Base-by-base conservation (phyloP, 257 asterid species). In the Nemophila menziesii region DNA sequence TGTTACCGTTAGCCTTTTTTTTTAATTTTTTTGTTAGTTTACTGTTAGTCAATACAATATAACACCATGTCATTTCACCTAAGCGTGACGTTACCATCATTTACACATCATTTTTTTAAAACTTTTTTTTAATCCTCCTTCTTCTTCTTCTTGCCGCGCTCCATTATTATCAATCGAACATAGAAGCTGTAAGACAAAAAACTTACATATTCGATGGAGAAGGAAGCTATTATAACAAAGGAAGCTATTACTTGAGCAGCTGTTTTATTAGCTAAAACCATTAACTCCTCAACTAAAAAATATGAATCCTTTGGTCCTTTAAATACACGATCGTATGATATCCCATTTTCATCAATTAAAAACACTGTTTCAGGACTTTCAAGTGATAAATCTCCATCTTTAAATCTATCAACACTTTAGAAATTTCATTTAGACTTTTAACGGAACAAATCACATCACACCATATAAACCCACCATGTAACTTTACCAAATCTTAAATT, bases 171-270 rank as follows among this genome's bases (percentile, higher is more conserved):
- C n/a, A n/a, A n/a, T n/a, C n/a, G n/a, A n/a, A n/a, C n/a, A 60
- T 74, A 0, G 86, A 79, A 46, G 67, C 63, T 1, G 92, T 80
- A 52, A 81, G 85, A 47, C 74, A 68, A 37, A 79, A 67, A 55
- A 92, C 93, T 1, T 90, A 85, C 51, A 79, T 90, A 47, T 90
- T 90, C 15, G 96, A 81, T 48, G 99, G 99, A 8, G 92, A 76
- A 38, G 96, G 96, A 45, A 81, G 69, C 61, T 82, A 63, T 60
- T 74, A 70, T 36, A 61, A 76, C 22, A n/a, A n/a, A n/a, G n/a
- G n/a, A n/a, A 15, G 82, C 60, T 29, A 80, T 83, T 52, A 87
- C 83, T 71, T 87, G 92, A n/a, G 97, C 97, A 49, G 92, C 93
- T 16, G 97, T 83, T 55, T 51, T 61, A 54, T 83, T 87, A 39